These are phyloP conservation scores for Heliamphora exappendiculata DNA, from an alignment of 148 eudicot species.

Conservation along the genomic window DNA sequence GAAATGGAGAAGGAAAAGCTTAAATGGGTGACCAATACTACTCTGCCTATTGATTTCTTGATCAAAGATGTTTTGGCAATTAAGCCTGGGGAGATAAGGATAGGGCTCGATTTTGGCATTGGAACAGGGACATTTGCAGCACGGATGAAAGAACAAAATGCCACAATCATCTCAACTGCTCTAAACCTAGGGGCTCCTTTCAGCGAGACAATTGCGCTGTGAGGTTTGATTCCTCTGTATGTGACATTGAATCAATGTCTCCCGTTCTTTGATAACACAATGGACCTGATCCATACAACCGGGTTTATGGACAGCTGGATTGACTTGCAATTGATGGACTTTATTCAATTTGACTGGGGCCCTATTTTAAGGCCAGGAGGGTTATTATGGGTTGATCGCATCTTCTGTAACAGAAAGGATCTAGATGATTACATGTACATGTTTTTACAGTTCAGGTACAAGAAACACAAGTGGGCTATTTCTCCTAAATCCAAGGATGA, in stretches of 20 bases:
- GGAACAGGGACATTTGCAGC: constrained; percentile 96
- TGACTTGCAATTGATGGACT: constrained; percentile 72
- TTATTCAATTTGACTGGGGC: constrained; percentile 87
- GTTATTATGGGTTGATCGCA: constrained; percentile 82
- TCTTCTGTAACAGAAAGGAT: constrained; percentile 73
- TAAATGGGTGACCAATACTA: constrained; percentile 60
- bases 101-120: constrained; percentile 81
- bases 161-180: constrained; percentile 76
- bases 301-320: constrained; percentile 95
- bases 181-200: constrained; percentile 92
- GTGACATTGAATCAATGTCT: constrained; percentile 73
- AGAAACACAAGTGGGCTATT: constrained; percentile 83
- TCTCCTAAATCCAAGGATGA: constrained; percentile 76
- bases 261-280: constrained; percentile 85
- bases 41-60: constrained; percentile 46
- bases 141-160: constrained; percentile 76
- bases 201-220: constrained; percentile 78
- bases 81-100: constrained; percentile 78
- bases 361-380: constrained; percentile 91
- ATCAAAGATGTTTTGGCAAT: constrained; percentile 60
- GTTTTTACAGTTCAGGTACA: constrained; percentile 96
- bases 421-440: constrained; percentile 94
- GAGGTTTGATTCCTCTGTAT: constrained; percentile 78
- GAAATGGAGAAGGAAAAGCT: constrained; percentile 86
- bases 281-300: constrained; percentile 80